A percentile compares a stretch with the other conserved stretches of the same genome.
phyloP scores from a whole-genome alignment of 2,329 filamentous ascomycete species.

The Alternaria alternata region DNA sequence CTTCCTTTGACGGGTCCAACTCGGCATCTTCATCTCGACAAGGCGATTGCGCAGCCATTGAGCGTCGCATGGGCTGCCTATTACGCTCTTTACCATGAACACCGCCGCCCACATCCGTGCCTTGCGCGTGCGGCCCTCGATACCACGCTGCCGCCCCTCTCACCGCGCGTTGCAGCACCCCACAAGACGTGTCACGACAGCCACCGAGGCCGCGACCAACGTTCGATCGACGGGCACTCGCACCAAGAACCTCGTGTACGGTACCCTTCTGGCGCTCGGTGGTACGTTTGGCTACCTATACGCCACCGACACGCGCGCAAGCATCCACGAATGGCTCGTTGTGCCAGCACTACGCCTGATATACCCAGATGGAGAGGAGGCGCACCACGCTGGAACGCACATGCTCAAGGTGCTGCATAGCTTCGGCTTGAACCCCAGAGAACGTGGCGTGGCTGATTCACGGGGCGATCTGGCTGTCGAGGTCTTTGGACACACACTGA shows the following conservation, averaged over 20 bases:
- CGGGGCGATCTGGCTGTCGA: slow-evolving; percentile 64
- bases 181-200: slow-evolving; percentile 34
- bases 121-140: slow-evolving; percentile 36
- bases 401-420: slow-evolving; percentile 76
- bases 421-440: slow-evolving; percentile 80
- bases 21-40: slow-evolving; percentile 7
- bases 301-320: slow-evolving; percentile 62
- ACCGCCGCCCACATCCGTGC: slow-evolving; percentile 39
- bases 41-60: slow-evolving; percentile 30
- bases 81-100: slow-evolving; percentile 34
- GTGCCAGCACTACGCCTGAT: slow-evolving; percentile 70
- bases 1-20: slow-evolving; percentile 2
- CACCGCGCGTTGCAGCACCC: slow-evolving; percentile 26
- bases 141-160: slow-evolving; percentile 25
- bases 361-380: slow-evolving; percentile 84
- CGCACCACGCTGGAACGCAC: slow-evolving; percentile 81
- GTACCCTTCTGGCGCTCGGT: slow-evolving; percentile 62
- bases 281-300: slow-evolving; percentile 60
- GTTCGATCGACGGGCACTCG: slow-evolving; percentile 54
- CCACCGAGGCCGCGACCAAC: slow-evolving; percentile 41
- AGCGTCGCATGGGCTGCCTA: slow-evolving; percentile 28
- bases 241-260: slow-evolving; percentile 61
- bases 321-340: slow-evolving; percentile 61
- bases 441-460: slow-evolving; percentile 70
- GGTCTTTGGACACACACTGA: slow-evolving; percentile 79